Evolutionary conservation across 495 filamentous ascomycete species (phyloP).

Genomic region (Halenospora varia): DNA sequence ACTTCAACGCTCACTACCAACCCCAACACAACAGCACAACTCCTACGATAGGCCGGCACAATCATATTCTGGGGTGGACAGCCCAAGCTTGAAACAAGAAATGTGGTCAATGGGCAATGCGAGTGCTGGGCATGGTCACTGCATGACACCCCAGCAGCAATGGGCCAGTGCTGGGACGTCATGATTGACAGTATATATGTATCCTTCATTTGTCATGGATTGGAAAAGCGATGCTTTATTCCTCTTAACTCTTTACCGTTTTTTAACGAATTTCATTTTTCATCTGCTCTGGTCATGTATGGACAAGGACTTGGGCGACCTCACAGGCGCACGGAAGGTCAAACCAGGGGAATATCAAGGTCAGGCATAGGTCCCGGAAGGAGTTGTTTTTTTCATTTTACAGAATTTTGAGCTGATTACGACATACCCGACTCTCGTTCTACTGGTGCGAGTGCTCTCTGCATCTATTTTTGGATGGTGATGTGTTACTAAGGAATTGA

Average conservation of each 20-base stretch:
- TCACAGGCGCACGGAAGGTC: too few relatives aligned
- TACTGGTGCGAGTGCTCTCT: not conserved
- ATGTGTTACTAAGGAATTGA: not conserved
- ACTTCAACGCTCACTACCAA: conserved; percentile 16
- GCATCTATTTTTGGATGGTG: not conserved
- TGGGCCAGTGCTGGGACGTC: conserved; percentile 21
- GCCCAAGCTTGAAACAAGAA: conserved; percentile 2
- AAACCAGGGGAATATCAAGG: too few relatives aligned
- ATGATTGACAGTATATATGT: not conserved
- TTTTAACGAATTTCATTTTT: not conserved
- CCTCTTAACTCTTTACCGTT: not conserved
- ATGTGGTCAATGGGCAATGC: conserved; percentile 22
- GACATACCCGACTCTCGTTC: not conserved
- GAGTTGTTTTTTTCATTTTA: too few relatives aligned
- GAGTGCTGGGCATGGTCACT: conserved; percentile 23
- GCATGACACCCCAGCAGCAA: conserved; percentile 14
- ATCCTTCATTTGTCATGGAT: not conserved
- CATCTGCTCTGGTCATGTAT: not conserved
- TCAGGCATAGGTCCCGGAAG: too few relatives aligned
- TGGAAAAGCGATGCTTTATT: not conserved
- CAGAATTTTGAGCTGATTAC: not conserved
- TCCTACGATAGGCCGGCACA: conserved; percentile 8
- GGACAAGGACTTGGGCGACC: too few relatives aligned
- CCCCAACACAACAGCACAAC: conserved; percentile 12
- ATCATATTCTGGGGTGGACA: conserved; percentile 10